Percentiles rank a stretch among this genome's conserved stretches.
phyloP scores from a whole-genome alignment of 2,329 filamentous ascomycete species.

The Fragosphaeria purpurea region DNA sequence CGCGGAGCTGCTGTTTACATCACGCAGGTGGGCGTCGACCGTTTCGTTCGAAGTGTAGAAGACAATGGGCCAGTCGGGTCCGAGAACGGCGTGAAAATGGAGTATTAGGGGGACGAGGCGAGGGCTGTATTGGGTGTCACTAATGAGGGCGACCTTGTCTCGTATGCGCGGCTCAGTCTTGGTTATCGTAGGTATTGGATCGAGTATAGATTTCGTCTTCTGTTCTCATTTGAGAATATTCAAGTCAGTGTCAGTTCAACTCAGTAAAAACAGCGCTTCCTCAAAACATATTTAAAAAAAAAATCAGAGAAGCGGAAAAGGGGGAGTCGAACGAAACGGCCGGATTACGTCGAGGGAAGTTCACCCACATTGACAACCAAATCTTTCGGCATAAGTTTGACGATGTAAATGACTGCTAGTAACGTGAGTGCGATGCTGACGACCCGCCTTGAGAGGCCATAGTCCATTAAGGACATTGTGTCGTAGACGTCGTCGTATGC shows the following conservation, averaged over 20 bases:
- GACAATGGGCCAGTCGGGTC: slow-evolving; percentile 33
- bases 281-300: neutral
- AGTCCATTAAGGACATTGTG: slow-evolving; percentile 9
- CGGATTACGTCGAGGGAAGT: neutral
- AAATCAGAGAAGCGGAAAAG: neutral
- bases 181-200: neutral
- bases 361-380: slow-evolving; percentile 3
- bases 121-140: slow-evolving; percentile 35
- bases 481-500: neutral
- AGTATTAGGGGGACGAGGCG: slow-evolving; percentile 22
- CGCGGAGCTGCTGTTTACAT: slow-evolving; percentile 16
- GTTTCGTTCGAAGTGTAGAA: slow-evolving; percentile 29
- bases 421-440: slow-evolving; percentile 7
- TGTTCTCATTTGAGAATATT: neutral
- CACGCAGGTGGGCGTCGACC: slow-evolving; percentile 6
- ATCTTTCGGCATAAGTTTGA: slow-evolving; percentile 10
- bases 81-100: slow-evolving; percentile 25
- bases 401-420: slow-evolving; percentile 11
- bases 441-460: slow-evolving; percentile 11
- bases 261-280: too few relatives aligned
- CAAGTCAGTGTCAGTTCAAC: too few relatives aligned
- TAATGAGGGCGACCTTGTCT: slow-evolving; percentile 17
- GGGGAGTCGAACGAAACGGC: neutral
- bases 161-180: slow-evolving; percentile 5
- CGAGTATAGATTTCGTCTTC: slow-evolving; percentile 7